Evolutionary conservation across 768 basidiomycete species (phyloP).

Genomic region (Pulveroboletus sp.): DNA sequence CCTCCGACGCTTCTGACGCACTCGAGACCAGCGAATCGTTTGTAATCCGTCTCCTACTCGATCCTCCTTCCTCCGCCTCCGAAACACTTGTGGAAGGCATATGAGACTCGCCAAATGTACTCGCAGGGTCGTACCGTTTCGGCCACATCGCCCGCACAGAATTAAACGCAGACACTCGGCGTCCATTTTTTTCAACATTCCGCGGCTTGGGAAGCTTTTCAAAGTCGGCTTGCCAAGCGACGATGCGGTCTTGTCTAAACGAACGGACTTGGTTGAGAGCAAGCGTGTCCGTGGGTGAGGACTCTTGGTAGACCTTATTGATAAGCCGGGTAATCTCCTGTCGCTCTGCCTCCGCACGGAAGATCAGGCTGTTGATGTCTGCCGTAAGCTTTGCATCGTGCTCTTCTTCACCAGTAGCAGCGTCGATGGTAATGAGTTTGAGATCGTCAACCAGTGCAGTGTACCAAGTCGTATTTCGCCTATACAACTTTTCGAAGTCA

Average conservation of each 20-base stretch:
- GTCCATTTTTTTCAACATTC: slow-evolving; percentile 46
- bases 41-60: slow-evolving; percentile 42
- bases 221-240: slow-evolving; percentile 95
- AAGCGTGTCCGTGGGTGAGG: slow-evolving; percentile 77
- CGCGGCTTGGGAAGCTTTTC: slow-evolving; percentile 76
- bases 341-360: slow-evolving; percentile 68
- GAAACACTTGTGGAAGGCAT: slow-evolving; percentile 64
- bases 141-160: slow-evolving; percentile 74
- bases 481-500: slow-evolving; percentile 78
- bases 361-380: slow-evolving; percentile 63
- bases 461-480: slow-evolving; percentile 72
- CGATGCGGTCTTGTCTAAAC: slow-evolving; percentile 86
- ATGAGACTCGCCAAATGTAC: slow-evolving; percentile 49
- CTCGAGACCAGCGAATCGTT: slow-evolving; percentile 60
- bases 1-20: slow-evolving; percentile 67
- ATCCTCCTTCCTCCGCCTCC: slow-evolving; percentile 63
- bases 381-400: slow-evolving; percentile 56
- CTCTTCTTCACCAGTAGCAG: slow-evolving; percentile 73
- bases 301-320: slow-evolving; percentile 75
- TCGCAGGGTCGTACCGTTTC: slow-evolving; percentile 49
- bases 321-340: slow-evolving; percentile 69
- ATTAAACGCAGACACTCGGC: slow-evolving; percentile 59
- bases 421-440: slow-evolving; percentile 71
- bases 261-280: slow-evolving; percentile 83
- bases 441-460: slow-evolving; percentile 70